phyloP scores from a whole-genome alignment of 768 basidiomycete species.

The Agrocybe chaxingu region DNA sequence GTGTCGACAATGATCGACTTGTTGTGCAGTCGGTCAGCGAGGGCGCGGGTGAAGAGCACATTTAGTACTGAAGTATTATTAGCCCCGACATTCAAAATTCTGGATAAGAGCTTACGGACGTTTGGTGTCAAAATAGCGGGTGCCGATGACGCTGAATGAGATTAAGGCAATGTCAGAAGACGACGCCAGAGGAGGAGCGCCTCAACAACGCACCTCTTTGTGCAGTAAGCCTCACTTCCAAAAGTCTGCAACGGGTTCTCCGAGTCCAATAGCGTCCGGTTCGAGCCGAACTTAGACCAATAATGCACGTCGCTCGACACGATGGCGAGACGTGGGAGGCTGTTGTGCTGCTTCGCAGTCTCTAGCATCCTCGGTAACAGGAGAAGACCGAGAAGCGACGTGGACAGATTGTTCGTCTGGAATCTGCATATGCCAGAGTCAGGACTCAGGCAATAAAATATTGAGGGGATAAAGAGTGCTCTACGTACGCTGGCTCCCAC shows the following conservation, averaged over 20 bases:
- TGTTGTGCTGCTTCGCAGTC: constrained; percentile 29
- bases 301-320: constrained; percentile 42
- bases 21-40: constrained; percentile 27
- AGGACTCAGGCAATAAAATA: no score
- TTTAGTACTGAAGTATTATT: constrained; percentile 29
- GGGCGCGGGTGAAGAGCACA: constrained; percentile 33
- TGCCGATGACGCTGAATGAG: neutral
- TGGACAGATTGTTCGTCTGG: constrained; percentile 45
- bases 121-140: constrained; percentile 8
- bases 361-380: constrained; percentile 41
- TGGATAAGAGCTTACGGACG: neutral
- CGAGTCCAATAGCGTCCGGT: constrained; percentile 21
- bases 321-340: constrained; percentile 35
- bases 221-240: constrained; percentile 16
- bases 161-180: neutral
- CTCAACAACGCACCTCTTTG: neutral
- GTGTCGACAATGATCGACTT: constrained; percentile 29
- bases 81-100: no score
- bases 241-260: constrained; percentile 28
- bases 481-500: constrained; percentile 40
- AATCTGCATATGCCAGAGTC: constrained; percentile 25
- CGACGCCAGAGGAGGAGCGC: no score
- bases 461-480: constrained; percentile 1
- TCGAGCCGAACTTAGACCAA: constrained; percentile 16
- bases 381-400: constrained; percentile 35